Conservation (phyloP, 495 filamentous ascomycete genomes). For the Penicillium canariense region DNA sequence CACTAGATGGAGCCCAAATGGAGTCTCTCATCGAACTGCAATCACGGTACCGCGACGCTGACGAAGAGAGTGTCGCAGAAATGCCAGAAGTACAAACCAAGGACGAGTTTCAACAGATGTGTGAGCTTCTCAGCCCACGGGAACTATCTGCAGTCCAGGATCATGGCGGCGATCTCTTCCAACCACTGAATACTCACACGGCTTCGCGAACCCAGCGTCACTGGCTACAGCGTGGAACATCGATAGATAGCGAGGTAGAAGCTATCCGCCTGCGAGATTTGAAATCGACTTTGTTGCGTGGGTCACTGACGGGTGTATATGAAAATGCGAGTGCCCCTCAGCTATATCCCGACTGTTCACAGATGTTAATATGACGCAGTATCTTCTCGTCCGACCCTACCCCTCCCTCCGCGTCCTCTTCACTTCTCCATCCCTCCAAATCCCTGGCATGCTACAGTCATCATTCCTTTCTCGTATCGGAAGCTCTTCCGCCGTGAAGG, state of each 20-base stretch:
- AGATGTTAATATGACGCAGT: conserved; percentile 2
- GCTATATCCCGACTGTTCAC: not conserved
- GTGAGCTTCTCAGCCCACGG: conserved; percentile 54
- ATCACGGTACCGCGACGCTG: conserved; percentile 21
- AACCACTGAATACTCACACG: conserved; percentile 14
- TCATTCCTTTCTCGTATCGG: conserved; percentile 51
- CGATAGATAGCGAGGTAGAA: conserved; percentile 21
- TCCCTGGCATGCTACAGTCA: conserved; percentile 21
- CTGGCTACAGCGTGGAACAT: conserved; percentile 16
- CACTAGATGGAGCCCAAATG: conserved; percentile 56
- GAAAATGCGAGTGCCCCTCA: conserved; percentile 35
- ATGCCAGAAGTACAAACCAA: conserved; percentile 14
- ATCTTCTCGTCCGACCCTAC: conserved; percentile 19
- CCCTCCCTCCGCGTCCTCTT: conserved; percentile 20
- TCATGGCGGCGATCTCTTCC: conserved; percentile 33
- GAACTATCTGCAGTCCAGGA: conserved; percentile 51
- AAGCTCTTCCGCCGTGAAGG: conserved; percentile 47
- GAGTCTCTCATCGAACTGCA: conserved; percentile 53
- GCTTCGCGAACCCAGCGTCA: conserved; percentile 1
- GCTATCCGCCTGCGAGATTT: conserved; percentile 25
- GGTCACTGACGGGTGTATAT: conserved; percentile 43
- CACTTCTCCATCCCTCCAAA: conserved; percentile 20
- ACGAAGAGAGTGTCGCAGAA: conserved; percentile 21
- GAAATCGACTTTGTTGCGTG: conserved; percentile 22
- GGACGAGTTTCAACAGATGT: conserved; percentile 52